Conservation (phyloP, 2,329 filamentous ascomycete genomes). For the Sporothrix inflata region DNA sequence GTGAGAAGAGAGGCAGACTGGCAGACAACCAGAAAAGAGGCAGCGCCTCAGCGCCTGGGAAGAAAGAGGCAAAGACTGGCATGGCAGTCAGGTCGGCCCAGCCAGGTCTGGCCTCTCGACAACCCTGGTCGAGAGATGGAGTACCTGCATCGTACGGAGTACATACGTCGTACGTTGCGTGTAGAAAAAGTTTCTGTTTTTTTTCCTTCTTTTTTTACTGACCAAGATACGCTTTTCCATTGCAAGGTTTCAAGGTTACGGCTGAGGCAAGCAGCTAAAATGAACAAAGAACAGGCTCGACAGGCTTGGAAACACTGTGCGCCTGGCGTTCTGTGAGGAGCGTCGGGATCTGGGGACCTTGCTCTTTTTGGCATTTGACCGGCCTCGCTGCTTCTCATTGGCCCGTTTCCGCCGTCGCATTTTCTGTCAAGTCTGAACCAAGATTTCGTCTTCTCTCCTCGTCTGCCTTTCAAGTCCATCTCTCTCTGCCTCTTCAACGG, state of each 20-base stretch:
- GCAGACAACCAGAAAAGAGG: neutral
- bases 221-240: too few species aligned
- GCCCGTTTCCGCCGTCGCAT: neutral
- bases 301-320: neutral
- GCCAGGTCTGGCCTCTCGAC: neutral
- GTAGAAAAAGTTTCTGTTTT: conserved; percentile 8
- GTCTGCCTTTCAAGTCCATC: neutral
- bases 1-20: neutral
- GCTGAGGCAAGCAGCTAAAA: too few species aligned
- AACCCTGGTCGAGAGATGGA: neutral
- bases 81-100: neutral
- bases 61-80: neutral
- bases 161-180: neutral
- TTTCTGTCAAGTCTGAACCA: neutral
- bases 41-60: neutral
- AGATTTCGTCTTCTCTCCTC: neutral
- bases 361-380: conserved; percentile 14
- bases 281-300: neutral
- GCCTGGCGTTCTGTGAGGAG: neutral
- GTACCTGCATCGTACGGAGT: conserved; percentile 1
- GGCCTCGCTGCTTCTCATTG: neutral
- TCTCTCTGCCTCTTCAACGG: neutral
- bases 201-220: too few species aligned
- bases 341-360: neutral
- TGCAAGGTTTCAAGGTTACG: too few species aligned